phyloP scores from a whole-genome alignment of 2,329 filamentous ascomycete genomes.

The Colletotrichum tabaci region DNA sequence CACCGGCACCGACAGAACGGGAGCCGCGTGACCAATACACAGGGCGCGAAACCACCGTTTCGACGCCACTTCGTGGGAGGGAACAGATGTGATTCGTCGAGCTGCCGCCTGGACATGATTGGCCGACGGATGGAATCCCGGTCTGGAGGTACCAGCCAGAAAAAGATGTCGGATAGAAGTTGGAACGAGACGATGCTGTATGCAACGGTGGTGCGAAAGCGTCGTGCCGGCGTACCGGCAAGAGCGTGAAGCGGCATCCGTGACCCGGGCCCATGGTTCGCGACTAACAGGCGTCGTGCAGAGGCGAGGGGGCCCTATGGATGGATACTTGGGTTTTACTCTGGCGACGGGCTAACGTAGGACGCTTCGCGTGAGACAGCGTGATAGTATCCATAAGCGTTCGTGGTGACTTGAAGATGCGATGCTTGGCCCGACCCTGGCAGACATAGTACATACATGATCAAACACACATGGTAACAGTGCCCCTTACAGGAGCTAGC shows the following conservation, averaged over 20 bases:
- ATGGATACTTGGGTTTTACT: not conserved
- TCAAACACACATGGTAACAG: not conserved
- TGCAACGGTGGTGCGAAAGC: not conserved
- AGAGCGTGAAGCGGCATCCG: not conserved
- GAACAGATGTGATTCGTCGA: not conserved
- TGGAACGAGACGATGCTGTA: not conserved
- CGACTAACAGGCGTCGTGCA: not conserved
- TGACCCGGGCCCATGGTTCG: slow-evolving; percentile 24
- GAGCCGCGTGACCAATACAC: slow-evolving; percentile 1
- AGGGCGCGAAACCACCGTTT: not conserved
- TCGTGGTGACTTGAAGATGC: not conserved
- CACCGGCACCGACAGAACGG: not conserved
- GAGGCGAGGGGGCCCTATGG: not conserved
- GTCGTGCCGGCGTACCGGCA: slow-evolving; percentile 17
- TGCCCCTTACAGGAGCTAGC: not conserved
- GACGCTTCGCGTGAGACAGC: not conserved
- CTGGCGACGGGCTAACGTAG: not conserved
- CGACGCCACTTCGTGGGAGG: not conserved
- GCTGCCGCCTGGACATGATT: slow-evolving; percentile 12
- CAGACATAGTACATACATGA: not conserved
- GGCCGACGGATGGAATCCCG: not conserved
- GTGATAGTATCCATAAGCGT: not conserved
- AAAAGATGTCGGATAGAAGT: too few relatives aligned
- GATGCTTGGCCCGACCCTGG: not conserved
- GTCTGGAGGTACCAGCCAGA: not conserved